These are phyloP conservation scores for Phyllosticta ampelicida DNA, from an alignment of 2,329 filamentous ascomycete species.

Conservation along the genomic window DNA sequence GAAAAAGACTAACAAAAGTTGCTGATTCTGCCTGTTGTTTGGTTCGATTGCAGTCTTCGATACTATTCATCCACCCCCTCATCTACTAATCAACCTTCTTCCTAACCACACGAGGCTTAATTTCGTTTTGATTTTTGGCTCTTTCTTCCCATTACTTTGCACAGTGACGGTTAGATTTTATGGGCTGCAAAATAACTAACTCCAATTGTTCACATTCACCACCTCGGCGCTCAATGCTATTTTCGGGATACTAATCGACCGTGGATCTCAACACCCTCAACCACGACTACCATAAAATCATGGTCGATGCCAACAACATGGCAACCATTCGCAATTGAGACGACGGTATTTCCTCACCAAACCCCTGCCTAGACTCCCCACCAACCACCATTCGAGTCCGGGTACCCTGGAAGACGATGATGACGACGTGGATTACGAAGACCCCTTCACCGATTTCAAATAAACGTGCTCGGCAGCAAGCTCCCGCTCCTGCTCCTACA, in stretches of 20 bases:
- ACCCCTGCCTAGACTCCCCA: not conserved
- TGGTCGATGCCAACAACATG: not conserved
- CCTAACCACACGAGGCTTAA: not conserved
- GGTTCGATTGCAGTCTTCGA: not conserved
- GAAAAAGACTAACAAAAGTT: no score
- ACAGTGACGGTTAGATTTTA: no score
- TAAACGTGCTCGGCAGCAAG: slow-evolving; percentile 1
- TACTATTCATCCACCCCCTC: no score
- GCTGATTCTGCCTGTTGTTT: no score
- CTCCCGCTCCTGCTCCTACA: not conserved
- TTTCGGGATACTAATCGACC: not conserved
- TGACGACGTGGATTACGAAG: not conserved
- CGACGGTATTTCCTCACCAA: not conserved
- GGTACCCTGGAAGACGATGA: not conserved
- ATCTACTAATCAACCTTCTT: not conserved
- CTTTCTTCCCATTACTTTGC: no score
- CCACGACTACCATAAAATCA: slow-evolving; percentile 7
- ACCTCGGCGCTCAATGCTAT: not conserved
- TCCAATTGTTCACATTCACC: not conserved
- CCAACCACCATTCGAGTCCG: not conserved
- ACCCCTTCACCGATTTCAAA: slow-evolving; percentile 5
- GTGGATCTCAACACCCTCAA: slow-evolving; percentile 6
- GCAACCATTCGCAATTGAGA: slow-evolving; percentile 1
- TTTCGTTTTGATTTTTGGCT: not conserved
- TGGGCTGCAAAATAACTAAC: no score